phyloP scores from a whole-genome alignment of 768 basidiomycete genomes.

The Candolleomyces efflorescens region DNA sequence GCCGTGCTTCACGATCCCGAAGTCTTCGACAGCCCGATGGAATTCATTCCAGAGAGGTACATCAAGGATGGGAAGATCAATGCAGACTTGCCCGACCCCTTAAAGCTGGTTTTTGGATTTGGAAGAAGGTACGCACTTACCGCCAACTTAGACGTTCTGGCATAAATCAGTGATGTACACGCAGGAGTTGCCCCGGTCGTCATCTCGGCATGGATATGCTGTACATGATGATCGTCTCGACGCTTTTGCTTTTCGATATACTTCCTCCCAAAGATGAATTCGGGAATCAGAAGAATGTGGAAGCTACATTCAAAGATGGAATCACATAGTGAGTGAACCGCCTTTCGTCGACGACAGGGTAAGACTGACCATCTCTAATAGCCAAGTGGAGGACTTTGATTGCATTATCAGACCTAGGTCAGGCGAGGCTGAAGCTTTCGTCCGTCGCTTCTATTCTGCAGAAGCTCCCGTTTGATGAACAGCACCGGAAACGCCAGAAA shows the following conservation, averaged over 20 bases:
- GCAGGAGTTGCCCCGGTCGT: conserved; percentile 24
- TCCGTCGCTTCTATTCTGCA: too few species aligned
- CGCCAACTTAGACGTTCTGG: not conserved
- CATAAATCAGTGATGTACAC: not conserved
- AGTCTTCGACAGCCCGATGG: conserved; percentile 14
- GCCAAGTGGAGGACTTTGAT: too few species aligned
- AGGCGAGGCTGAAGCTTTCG: too few species aligned
- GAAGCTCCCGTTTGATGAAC: too few species aligned
- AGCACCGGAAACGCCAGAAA: too few species aligned
- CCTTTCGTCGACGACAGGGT: not conserved
- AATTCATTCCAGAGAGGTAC: conserved; percentile 28
- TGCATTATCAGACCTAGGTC: too few species aligned
- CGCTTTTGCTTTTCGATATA: conserved; percentile 21
- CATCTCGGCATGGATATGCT: conserved; percentile 20
- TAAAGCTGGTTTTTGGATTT: conserved; percentile 25
- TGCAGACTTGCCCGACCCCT: conserved; percentile 19
- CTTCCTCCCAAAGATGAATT: conserved; percentile 17
- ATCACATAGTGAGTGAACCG: not conserved
- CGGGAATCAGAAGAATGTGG: conserved; percentile 9
- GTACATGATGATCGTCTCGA: conserved; percentile 13
- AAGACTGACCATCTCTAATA: too few species aligned
- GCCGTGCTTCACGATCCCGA: conserved; percentile 17
- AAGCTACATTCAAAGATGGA: not conserved
- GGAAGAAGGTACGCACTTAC: conserved; percentile 15
- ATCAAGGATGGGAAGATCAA: conserved; percentile 20